These are phyloP conservation scores for Emmonsia crescens DNA, from an alignment of 2,329 filamentous ascomycete genomes.

Conservation along the genomic window DNA sequence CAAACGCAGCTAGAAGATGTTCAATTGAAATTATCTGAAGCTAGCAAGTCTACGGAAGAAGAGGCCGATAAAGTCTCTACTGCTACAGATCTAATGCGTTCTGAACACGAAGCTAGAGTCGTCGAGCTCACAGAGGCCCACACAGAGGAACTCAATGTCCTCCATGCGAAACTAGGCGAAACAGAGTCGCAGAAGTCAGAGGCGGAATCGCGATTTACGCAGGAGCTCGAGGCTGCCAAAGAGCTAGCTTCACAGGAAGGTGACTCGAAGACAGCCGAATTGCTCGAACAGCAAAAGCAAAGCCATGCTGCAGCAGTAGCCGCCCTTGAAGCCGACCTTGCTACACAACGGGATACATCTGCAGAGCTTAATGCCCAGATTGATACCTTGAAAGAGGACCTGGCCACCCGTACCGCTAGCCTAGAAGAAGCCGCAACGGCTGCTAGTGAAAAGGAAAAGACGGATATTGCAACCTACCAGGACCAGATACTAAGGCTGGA, in stretches of 20 bases:
- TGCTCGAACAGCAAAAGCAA: conserved; percentile 29
- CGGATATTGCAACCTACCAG: conserved; percentile 17
- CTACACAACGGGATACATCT: conserved; percentile 7
- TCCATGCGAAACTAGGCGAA: conserved; percentile 28
- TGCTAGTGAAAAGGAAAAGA: conserved; percentile 23
- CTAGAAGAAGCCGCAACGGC: conserved; percentile 20
- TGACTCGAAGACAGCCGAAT: conserved; percentile 24
- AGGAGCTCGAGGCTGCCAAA: conserved; percentile 30
- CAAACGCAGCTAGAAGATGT: conserved; percentile 11
- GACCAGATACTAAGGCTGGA: conserved; percentile 15
- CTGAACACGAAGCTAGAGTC: conserved; percentile 13
- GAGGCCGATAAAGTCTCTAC: conserved; percentile 3
- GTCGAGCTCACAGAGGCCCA: conserved; percentile 10
- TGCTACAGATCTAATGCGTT: conserved; percentile 4
- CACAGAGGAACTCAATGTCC: conserved; percentile 11
- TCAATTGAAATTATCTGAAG: conserved; percentile 8
- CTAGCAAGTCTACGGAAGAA: conserved; percentile 8
- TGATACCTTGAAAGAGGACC: conserved; percentile 9
- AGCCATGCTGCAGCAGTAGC: conserved; percentile 23
- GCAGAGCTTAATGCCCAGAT: conserved; percentile 10
- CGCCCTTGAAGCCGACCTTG: conserved; percentile 12
- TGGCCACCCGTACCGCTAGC: conserved; percentile 22
- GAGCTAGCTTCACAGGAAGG: conserved; percentile 26
- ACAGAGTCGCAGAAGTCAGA: conserved; percentile 27
- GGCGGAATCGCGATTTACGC: conserved; percentile 26